Base-by-base conservation (phyloP, 2,329 filamentous ascomycete species). In the Venturia asperata region DNA sequence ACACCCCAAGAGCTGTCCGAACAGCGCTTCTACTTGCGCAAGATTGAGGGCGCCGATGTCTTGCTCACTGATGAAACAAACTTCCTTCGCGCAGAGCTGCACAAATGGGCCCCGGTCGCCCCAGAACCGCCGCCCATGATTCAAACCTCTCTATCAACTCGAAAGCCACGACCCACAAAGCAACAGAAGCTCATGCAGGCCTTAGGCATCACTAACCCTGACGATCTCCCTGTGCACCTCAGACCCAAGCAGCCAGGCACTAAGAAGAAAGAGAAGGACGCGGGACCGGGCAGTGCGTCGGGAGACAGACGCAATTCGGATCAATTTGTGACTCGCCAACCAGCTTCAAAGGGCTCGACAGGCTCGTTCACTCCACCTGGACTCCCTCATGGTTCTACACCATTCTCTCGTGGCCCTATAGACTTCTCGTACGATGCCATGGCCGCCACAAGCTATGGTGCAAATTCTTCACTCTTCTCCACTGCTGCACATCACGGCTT, bases 11-110 rank as follows among this genome's bases (percentile, higher is more conserved):
- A 97, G 74, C 87, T 92, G 10, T 90, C 92, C 64, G 92, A 90
- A 0, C 89, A 97, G 75, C 86, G 95, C 6, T 99, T 99, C 76
- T 97, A 96, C 71, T 81, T 99, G 49, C 90, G 94, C 66, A 99
- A 99, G 78, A 92, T 99, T 64, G 94, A 99, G 77, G 94, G 94
- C 2, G 92, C 94, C 0, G 94, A 99, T 74, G 92, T 99, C 63
- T 82, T 99, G 3, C 81, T 99, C 2, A 85, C 92, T 0, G 89
- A 88, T 66, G 94, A 99, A 78, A 97, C 93, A n/a, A 99, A 99
- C 73, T 96, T 95, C 76, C 93, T 99, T 79, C 87, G 93, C 30
- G 92, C 96, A 74, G 92, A 97, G 73, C 82, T 99, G 65, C 94
- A 99, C 77, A 95, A 91, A 73, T 96, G 91, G 89, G 91, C 88